phyloP scores from a whole-genome alignment of 2,329 filamentous ascomycete genomes.

The Calonectria fujianensis region DNA sequence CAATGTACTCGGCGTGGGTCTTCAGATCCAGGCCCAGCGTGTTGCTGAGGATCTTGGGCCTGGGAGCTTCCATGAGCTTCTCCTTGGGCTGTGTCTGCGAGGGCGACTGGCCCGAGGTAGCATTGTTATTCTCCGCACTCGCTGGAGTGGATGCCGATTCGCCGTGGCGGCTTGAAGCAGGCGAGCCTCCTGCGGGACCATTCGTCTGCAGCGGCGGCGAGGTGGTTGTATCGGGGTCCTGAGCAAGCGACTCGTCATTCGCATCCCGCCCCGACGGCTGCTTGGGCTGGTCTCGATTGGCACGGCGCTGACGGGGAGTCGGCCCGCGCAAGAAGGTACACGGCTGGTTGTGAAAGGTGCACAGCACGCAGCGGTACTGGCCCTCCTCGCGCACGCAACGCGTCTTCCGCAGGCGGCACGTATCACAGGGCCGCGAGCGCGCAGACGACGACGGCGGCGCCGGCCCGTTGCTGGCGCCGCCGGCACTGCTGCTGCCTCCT shows the following conservation, averaged over 20 bases:
- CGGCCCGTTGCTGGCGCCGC: slow-evolving; percentile 26
- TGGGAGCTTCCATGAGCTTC: slow-evolving; percentile 46
- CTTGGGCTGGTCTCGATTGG: slow-evolving; percentile 49
- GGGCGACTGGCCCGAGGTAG: slow-evolving; percentile 39
- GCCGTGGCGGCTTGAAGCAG: slow-evolving; percentile 51
- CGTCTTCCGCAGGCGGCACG: slow-evolving; percentile 79
- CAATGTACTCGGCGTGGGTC: slow-evolving; percentile 77
- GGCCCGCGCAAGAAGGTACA: slow-evolving; percentile 76
- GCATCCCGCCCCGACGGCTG: slow-evolving; percentile 44
- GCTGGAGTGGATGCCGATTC: slow-evolving; percentile 51
- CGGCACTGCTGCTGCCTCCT: slow-evolving; percentile 35
- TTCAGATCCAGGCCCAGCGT: slow-evolving; percentile 74
- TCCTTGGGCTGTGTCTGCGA: slow-evolving; percentile 46
- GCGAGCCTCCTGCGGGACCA: slow-evolving; percentile 44
- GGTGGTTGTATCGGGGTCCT: slow-evolving; percentile 36
- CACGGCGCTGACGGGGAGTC: slow-evolving; percentile 57
- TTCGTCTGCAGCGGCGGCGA: slow-evolving; percentile 42
- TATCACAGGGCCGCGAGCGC: slow-evolving; percentile 74
- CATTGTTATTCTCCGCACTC: slow-evolving; percentile 50
- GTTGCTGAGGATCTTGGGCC: slow-evolving; percentile 59
- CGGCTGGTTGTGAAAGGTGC: slow-evolving; percentile 79
- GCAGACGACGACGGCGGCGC: slow-evolving; percentile 34
- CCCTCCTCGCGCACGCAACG: slow-evolving; percentile 79
- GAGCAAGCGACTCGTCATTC: slow-evolving; percentile 42
- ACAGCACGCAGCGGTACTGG: slow-evolving; percentile 76